Base-by-base conservation (phyloP, 2,329 filamentous ascomycete species). In the Venturia nashicola region DNA sequence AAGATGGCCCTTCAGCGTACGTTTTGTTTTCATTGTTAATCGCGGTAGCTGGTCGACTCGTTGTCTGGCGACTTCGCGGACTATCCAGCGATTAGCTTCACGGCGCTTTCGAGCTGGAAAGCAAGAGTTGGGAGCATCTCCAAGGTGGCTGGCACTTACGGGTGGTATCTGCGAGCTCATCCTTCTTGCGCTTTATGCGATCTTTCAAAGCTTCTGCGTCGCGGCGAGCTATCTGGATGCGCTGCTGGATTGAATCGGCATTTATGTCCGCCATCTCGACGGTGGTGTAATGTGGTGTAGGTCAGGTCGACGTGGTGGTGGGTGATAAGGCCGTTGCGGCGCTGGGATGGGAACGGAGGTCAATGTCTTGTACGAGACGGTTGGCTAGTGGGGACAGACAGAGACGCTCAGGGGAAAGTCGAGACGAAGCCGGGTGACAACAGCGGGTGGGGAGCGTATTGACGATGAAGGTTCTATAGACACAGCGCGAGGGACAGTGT, bases 111-210 rank as follows among this genome's bases (percentile, higher is more conserved):
- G 62, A 44, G 61, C 16, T 39, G 34, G 60, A 48, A 20, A 12
- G 23, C 18, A 36, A 66, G 61, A n/a, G 59, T 43, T 11, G 39
- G 7, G 46, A 27, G 46, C 46, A 16, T 51, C 46, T 27, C 20
- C 46, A 34, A 3, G 3, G 18, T 36, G 39, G 1, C 54, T 40
- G 83, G 32, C n/a, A 65, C 93, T 85, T 86, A 99, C 94, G 88
- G 74, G 92, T 95, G 68, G 92, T 96, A 79, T 99, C 94, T 75
- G 93, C 93, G 71, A 99, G 85, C 80, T 97, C 94, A 85, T 99
- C 94, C 89, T 97, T 97, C 86, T 96, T 96, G 79, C 92, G 87
- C 88, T 97, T 97, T 86, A 97, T 97, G 78, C 90, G 88, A 77
- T 97, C 93, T 83, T 97, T 97, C 71, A 97, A 82, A 63, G 90